These are phyloP conservation scores for Colletotrichum chrysophilum DNA, from an alignment of 2,329 filamentous ascomycete species.

Conservation along the genomic window DNA sequence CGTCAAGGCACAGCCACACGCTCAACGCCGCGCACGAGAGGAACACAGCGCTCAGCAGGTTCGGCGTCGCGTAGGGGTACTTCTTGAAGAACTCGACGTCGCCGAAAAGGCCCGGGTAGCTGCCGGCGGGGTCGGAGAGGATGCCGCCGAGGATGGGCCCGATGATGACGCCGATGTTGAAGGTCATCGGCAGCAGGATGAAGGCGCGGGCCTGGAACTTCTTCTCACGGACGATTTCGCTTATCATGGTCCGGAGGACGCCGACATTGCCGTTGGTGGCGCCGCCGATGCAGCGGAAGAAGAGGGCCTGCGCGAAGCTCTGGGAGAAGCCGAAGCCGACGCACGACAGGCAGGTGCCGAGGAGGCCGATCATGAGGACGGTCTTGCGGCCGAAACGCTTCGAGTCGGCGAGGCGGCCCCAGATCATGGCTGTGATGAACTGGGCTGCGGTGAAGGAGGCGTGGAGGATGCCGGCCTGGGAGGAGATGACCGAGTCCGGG, in stretches of 20 bases:
- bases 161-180: conserved; percentile 51
- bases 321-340: conserved; percentile 76
- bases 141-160: conserved; percentile 66
- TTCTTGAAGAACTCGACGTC: conserved; percentile 47
- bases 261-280: conserved; percentile 54
- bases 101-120: conserved; percentile 60
- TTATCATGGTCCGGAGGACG: conserved; percentile 70
- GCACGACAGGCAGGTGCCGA: conserved; percentile 69
- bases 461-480: conserved; percentile 78
- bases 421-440: conserved; percentile 81
- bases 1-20: conserved; percentile 57
- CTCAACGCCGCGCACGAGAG: conserved; percentile 46
- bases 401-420: conserved; percentile 74
- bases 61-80: conserved; percentile 61
- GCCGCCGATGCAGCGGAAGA: conserved; percentile 72
- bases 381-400: conserved; percentile 74
- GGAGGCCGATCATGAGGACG: conserved; percentile 77
- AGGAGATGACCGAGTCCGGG: conserved; percentile 70
- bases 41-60: conserved; percentile 56
- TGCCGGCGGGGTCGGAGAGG: conserved; percentile 70
- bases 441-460: conserved; percentile 83
- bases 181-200: conserved; percentile 52
- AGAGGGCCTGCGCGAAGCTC: conserved; percentile 66
- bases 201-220: conserved; percentile 54
- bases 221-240: conserved; percentile 53